Base-by-base conservation (phyloP, 768 basidiomycete species). In the Serendipita sp. region DNA sequence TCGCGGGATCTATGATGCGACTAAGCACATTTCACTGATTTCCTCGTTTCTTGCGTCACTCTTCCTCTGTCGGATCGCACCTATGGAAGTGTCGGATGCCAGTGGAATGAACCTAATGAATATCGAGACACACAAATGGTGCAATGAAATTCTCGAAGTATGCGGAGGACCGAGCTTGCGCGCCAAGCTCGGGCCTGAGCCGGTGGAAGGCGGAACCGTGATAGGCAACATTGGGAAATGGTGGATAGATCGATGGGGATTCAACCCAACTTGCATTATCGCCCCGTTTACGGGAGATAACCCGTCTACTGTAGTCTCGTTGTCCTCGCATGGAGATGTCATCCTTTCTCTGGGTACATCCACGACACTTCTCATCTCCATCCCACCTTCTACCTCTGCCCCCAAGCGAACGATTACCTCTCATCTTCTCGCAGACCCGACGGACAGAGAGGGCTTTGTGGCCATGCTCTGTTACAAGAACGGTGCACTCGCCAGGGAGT, bases 391-490 rank as follows among this genome's bases (percentile, higher is more conserved):
- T 4, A 78, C 81, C 64, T 77, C 73, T 3, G 79, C 84, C 16
- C 86, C 87, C 2, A 79, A 81, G 70, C 75, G 87, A 64, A 80
- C 86, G 70, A 88, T 83, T 2, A 84, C 83, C 5, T 89, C 85
- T 3, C 88, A 87, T 72, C 77, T 86, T 20, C 81, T 87, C 63
- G 78, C 85, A 0, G 83, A 86, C 69, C 88, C 86, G 2, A 84
- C 83, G 0, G 62, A 60, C 42, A 75, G 77, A n/a, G 68, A 66
- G 20, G 82, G 79, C 1, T 83, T 87, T 68, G 90, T 93, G 69
- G 86, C 84, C 33, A 95, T 95, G 90, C 79, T 94, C 9, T 92
- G 90, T 71, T 91, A 91, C 75, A 93, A 91, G 72, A 88, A 92
- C 67, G 89, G 89, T 22, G 86, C 88, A 0, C 78, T 92, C 7